Evolutionary conservation across 352 stramenopile genomes (phyloP).

Genomic region (Phytopythium helicoides): DNA sequence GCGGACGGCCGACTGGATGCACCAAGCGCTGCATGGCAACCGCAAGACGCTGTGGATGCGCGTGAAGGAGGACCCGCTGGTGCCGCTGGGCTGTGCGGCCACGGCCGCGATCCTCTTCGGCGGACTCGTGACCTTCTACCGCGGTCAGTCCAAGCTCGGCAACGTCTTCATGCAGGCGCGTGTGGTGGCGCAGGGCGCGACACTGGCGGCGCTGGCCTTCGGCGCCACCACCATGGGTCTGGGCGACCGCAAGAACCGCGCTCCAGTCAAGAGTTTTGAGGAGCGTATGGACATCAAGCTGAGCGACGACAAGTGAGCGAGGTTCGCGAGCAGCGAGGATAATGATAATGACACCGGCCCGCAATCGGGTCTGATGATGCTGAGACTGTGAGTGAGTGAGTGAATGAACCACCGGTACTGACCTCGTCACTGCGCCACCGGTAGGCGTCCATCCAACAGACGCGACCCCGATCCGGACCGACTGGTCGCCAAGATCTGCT

Average conservation of each 20-base stretch:
- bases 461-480: too few relatives aligned
- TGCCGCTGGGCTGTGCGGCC: conserved; percentile 65
- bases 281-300: conserved; percentile 71
- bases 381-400: too few relatives aligned
- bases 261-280: conserved; percentile 44
- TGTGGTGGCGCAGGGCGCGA: conserved; percentile 65
- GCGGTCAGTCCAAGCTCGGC: conserved; percentile 66
- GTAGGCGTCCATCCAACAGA: background rate
- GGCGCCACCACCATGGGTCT: conserved; percentile 17
- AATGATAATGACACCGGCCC: conserved; percentile 1
- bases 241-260: background rate
- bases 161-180: conserved; percentile 86
- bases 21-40: conserved; percentile 43
- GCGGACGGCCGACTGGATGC: conserved; percentile 37
- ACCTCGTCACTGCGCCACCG: too few relatives aligned
- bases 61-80: conserved; percentile 70
- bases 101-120: conserved; percentile 65
- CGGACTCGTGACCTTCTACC: conserved; percentile 69
- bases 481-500: too few relatives aligned
- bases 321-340: background rate
- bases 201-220: conserved; percentile 58
- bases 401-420: too few relatives aligned
- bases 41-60: conserved; percentile 68
- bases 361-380: background rate
- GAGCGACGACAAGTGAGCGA: conserved; percentile 22